phyloP scores from a whole-genome alignment of 1,284 basidiomycete species.

The Apiotrichum laibachii region DNA sequence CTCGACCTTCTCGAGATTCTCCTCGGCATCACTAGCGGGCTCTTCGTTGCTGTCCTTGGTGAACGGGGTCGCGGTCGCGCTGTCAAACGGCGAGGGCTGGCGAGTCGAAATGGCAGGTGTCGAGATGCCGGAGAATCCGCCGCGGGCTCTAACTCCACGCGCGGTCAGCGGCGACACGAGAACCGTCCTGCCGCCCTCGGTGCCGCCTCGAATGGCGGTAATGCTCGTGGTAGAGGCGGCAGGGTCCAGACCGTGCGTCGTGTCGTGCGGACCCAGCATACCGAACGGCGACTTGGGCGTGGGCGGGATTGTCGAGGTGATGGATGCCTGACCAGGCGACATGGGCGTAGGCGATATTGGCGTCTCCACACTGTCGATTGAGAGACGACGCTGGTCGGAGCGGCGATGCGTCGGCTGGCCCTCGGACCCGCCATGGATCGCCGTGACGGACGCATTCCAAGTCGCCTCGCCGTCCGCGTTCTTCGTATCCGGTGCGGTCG shows the following conservation, averaged over 20 bases:
- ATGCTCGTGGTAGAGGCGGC: slow-evolving; percentile 35
- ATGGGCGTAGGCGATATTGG: not conserved
- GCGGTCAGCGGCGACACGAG: slow-evolving; percentile 1
- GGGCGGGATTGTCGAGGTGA: not conserved
- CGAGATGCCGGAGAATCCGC: not conserved
- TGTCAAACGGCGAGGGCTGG: not conserved
- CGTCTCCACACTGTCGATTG: not conserved
- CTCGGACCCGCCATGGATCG: slow-evolving; percentile 43
- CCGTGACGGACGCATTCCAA: slow-evolving; percentile 40
- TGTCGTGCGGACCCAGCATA: slow-evolving; percentile 4
- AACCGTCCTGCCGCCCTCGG: slow-evolving; percentile 26
- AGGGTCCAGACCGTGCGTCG: slow-evolving; percentile 32
- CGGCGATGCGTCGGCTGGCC: slow-evolving; percentile 22
- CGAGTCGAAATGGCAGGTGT: not conserved
- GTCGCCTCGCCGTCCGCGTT: slow-evolving; percentile 33
- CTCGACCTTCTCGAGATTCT: too few relatives aligned
- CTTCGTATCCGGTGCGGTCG: not conserved
- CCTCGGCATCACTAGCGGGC: too few relatives aligned
- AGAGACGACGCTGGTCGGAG: not conserved
- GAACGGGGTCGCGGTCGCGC: too few relatives aligned
- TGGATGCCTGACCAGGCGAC: not conserved
- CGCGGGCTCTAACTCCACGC: not conserved
- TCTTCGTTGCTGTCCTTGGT: too few relatives aligned
- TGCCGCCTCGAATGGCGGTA: slow-evolving; percentile 44
- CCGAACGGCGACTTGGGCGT: not conserved